phyloP scores from a whole-genome alignment of 768 basidiomycete genomes.

The Austroboletus eburneus region DNA sequence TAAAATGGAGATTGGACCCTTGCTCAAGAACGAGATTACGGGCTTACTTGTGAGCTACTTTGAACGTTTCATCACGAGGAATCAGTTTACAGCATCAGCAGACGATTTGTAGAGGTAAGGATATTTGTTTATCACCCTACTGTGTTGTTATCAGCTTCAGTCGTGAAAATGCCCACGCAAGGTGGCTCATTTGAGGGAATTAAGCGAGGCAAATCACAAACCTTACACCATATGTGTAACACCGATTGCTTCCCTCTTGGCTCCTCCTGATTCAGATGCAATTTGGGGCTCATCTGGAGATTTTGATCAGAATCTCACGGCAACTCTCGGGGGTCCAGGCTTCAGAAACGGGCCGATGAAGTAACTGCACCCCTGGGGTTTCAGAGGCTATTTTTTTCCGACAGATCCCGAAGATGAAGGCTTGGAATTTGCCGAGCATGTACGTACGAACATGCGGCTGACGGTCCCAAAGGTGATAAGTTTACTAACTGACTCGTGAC shows the following conservation, averaged over 20 bases:
- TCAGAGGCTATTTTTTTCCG: neutral
- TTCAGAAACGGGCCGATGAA: neutral
- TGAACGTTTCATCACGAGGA: too few species aligned
- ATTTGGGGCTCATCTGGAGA: neutral
- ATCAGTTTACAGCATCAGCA: too few species aligned
- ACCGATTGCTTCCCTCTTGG: neutral
- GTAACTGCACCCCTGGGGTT: neutral
- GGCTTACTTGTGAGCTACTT: too few species aligned
- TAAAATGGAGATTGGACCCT: neutral
- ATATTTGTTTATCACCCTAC: too few species aligned
- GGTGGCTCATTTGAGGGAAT: too few species aligned
- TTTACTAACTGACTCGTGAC: too few species aligned
- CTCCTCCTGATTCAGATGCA: neutral
- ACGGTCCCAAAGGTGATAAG: too few species aligned
- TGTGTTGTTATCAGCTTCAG: too few species aligned
- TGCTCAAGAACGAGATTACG: neutral
- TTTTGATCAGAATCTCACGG: neutral
- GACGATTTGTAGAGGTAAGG: too few species aligned
- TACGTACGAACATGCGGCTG: neutral
- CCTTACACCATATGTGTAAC: neutral
- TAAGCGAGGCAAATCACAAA: neutral
- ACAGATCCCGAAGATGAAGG: neutral
- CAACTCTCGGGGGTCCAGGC: neutral
- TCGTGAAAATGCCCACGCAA: too few species aligned
- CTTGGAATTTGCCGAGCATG: neutral